Evolutionary conservation across 768 basidiomycete species (phyloP).

Genomic region (Russula brevipes): DNA sequence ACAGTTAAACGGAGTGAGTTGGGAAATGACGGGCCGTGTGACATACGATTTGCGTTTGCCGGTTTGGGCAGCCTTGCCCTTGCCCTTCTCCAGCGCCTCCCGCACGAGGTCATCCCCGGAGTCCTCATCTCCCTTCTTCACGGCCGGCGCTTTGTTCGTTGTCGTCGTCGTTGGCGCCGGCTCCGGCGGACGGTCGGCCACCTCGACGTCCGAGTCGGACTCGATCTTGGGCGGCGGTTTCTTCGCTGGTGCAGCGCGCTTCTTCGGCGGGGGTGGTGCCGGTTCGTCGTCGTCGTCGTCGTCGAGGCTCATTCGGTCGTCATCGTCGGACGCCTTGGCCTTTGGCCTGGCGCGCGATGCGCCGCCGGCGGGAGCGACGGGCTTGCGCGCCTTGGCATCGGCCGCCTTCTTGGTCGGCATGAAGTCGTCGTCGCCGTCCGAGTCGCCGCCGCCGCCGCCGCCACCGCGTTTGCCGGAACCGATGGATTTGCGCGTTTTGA

Average conservation of each 20-base stretch:
- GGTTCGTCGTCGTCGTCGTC: conserved; percentile 14
- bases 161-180: conserved; percentile 25
- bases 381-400: conserved; percentile 33
- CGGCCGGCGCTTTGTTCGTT: conserved; percentile 7
- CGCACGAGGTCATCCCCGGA: conserved; percentile 35
- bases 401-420: conserved; percentile 44
- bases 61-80: conserved; percentile 41
- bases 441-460: conserved; percentile 28
- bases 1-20: neutral
- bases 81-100: conserved; percentile 36
- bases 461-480: conserved; percentile 38
- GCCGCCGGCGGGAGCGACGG: conserved; percentile 31
- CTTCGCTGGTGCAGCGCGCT: conserved; percentile 27
- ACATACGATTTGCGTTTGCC: conserved; percentile 65
- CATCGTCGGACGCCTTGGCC: conserved; percentile 31
- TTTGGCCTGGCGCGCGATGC: conserved; percentile 33
- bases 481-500: conserved; percentile 49
- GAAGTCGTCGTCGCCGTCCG: conserved; percentile 51
- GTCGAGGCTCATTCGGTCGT: conserved; percentile 12
- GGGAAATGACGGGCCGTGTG: no score
- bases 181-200: conserved; percentile 29
- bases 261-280: conserved; percentile 21
- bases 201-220: conserved; percentile 30
- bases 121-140: conserved; percentile 36
- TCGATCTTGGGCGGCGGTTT: conserved; percentile 32